A percentile compares a stretch with the other conserved stretches of the same genome.
phyloP scores from a whole-genome alignment of 1,139 yeast species.

The Suhomyces bokatorum region DNA sequence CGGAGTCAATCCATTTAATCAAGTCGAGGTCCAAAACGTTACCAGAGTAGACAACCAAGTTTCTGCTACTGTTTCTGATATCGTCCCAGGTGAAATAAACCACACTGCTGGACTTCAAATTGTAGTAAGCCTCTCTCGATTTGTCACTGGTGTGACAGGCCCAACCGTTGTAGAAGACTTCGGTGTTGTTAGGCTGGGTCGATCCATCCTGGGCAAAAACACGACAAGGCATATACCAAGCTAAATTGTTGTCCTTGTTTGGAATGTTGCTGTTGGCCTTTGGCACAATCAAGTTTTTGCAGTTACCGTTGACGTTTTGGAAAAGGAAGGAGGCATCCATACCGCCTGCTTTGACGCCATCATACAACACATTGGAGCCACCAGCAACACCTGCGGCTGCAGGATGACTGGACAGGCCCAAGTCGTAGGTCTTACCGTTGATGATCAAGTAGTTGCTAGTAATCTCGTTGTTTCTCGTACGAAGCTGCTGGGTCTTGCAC shows the following conservation, averaged over 20 bases:
- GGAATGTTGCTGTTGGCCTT: conserved; percentile 73
- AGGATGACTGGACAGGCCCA: conserved; percentile 73
- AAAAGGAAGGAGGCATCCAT: conserved; percentile 85
- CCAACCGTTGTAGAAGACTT: conserved; percentile 73
- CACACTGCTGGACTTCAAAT: conserved; percentile 63
- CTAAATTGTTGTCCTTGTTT: conserved; percentile 59
- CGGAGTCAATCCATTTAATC: conserved; percentile 68
- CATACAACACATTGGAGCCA: conserved; percentile 71
- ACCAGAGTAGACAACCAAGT: conserved; percentile 85
- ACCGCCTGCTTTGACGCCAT: conserved; percentile 88
- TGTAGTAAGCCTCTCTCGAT: conserved; percentile 71
- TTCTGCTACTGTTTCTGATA: conserved; percentile 66
- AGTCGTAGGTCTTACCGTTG: conserved; percentile 78
- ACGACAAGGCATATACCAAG: conserved; percentile 97
- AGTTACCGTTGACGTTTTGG: conserved; percentile 94
- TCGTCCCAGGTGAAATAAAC: conserved; percentile 92
- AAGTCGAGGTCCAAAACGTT: conserved; percentile 79
- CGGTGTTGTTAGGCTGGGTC: conserved; percentile 58
- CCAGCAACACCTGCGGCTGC: conserved; percentile 72
- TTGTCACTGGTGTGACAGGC: conserved; percentile 80
- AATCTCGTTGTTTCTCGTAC: conserved; percentile 62
- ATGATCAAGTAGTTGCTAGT: conserved; percentile 64
- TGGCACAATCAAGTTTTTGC: conserved; percentile 80
- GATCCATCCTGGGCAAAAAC: conserved; percentile 70
- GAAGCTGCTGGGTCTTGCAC: conserved; percentile 50